Evolutionary conservation across 2,329 filamentous ascomycete species (phyloP), one percentile per base, ranked within the genome.

Genomic region (Epichloe festucae): DNA sequence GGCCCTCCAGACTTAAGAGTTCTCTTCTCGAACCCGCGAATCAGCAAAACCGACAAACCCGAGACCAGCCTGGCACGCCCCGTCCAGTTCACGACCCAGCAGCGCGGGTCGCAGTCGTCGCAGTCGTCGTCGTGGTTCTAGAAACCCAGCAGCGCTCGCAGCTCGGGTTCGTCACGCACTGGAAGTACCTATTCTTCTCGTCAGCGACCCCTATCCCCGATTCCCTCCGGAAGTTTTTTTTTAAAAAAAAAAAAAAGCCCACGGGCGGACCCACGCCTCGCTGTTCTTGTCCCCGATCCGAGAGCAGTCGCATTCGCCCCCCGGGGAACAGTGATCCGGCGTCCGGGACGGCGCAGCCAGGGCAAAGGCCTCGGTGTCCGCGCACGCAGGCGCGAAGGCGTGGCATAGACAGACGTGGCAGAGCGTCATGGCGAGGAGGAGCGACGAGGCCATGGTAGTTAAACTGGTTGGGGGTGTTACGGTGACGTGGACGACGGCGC

Each of bases 91-190:
- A 21, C 19, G 19, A 21, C 19, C 19, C 19, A 21, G 3, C 19
- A 21, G 3, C 1, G 19, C 19, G 19, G 19, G 19, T 21, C 19
- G 19, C 19, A 21, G 2, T 19, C 19, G 19, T 21, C 2, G 19
- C 17, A 17, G 45, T 36, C 6, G 39, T 49, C 5, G 36, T 40
- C 2, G 36, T 34, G 11, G 43, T 34, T 8, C 14, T 45, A 6
- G 15, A 23, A 27, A 55, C 8, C 54, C 38, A 58, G 60, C 44
- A 63, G 50, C 17, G 55, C 45, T 63, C 62, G 38, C 66, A 69
- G 8, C 57, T 54, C 5, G 60, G 59, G 7, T 68, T 63, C 15
- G 63, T 65, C 11, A 67, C 50, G 52, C 67, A 69, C 31, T 67
- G 65, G 11, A 67, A 65, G 46, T 59, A 67, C 27, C 66, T 69